phyloP scores from a whole-genome alignment of 164 flowering plant species.

The Liriodendron chinense region DNA sequence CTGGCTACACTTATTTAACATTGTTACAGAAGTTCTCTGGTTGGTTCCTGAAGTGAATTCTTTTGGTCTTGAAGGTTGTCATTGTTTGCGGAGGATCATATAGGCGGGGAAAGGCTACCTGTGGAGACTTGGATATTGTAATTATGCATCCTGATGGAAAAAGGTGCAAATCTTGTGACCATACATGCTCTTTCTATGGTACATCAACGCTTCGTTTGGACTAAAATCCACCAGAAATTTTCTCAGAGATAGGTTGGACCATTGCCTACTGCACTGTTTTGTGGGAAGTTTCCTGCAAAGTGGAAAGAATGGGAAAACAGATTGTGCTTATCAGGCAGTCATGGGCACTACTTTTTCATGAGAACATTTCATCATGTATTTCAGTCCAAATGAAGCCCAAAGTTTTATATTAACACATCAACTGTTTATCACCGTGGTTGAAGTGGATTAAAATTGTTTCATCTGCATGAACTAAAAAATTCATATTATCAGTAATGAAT shows the following conservation, averaged over 20 bases:
- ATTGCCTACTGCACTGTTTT: too few species aligned
- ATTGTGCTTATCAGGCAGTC: too few species aligned
- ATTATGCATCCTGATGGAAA: constrained; percentile 94
- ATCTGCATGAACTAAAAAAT: neutral
- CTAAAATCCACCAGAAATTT: too few species aligned
- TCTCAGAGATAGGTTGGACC: too few species aligned
- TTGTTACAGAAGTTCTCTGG: neutral
- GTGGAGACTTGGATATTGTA: constrained; percentile 92
- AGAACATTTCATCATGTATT: too few species aligned
- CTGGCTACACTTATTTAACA: too few species aligned
- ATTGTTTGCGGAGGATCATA: constrained; percentile 91
- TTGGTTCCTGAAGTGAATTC: neutral
- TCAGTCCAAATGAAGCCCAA: too few species aligned
- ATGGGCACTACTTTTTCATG: too few species aligned
- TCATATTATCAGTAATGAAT: too few species aligned
- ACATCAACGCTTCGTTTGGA: neutral
- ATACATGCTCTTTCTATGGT: neutral
- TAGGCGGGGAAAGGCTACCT: constrained; percentile 92
- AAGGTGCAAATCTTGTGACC: constrained; percentile 40
- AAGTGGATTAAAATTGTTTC: neutral
- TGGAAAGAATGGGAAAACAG: too few species aligned
- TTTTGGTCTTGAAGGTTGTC: constrained; percentile 45
- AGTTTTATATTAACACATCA: too few species aligned
- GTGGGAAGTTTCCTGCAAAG: too few species aligned
- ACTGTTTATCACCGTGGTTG: neutral